Base-by-base conservation (phyloP, 2,329 filamentous ascomycete genomes). In the Pestalotiopsis sp. region DNA sequence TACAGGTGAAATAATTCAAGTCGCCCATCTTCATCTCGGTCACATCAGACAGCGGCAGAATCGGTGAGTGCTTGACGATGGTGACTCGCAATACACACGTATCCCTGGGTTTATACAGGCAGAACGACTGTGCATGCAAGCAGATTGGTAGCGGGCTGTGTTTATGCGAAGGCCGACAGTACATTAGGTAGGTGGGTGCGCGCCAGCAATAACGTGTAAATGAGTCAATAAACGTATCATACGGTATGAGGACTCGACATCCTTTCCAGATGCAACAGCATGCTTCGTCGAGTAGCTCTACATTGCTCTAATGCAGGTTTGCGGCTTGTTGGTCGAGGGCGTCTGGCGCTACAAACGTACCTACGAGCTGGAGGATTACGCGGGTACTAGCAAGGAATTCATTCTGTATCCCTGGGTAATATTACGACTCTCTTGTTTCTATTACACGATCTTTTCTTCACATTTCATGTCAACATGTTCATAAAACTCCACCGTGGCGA, bases 1-100 rank as follows among this genome's bases (percentile, higher is more conserved):
- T 90, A 75, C 89, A 91, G 3, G 85, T 85, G 73, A 91, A 91
- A 76, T 90, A 90, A 68, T 86, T 89, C 11, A 73, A 66, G 12
- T 75, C 66, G 17, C 40, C n/a, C 1, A 40, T 27, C 4, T 38
- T 31, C 63, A 36, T 57, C 4, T 27, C 59, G 3, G 3, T 14
- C 45, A 20, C 20, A n/a, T 52, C 45, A 52, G 17, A 52, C 7
- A 3, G 9, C 4, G 45, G 13, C 17, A n/a, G 5, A 52, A 52
- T 6, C 6, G 1, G 4, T n/a, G 17, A 52, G 9, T 52, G 7
- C 3, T 6, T 9, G 45, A n/a, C 45, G 20, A 52, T 9, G 7
- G 45, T 52, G 20, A n/a, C 17, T n/a, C 3, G 6, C 45, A n/a
- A n/a, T 9, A 25, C 25, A 25, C 25, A 25, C 25, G 25, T 49